Percentiles rank a stretch among this genome's conserved stretches.
phyloP scores from a whole-genome alignment of 2,329 filamentous ascomycete genomes.

The Parascedosporium putredinis region DNA sequence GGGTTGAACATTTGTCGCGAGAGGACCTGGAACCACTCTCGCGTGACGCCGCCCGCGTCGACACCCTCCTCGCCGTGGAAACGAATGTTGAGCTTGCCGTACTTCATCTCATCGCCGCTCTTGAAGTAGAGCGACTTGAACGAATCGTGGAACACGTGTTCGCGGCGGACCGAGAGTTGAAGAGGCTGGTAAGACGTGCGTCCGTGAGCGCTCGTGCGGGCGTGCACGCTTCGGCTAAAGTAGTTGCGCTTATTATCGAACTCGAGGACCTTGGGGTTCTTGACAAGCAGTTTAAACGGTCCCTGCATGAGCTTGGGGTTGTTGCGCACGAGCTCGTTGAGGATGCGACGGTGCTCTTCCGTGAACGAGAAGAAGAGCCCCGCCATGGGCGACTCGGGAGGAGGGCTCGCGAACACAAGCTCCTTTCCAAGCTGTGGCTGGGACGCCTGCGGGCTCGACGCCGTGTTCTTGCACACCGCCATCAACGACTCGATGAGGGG shows the following conservation, averaged over 20 bases:
- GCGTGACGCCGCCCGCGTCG: conserved; percentile 91
- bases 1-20: conserved; percentile 98
- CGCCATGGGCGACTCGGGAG: conserved; percentile 72
- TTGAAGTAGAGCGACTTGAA: conserved; percentile 99
- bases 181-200: conserved; percentile 62
- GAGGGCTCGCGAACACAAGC: conserved; percentile 60
- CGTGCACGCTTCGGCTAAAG: conserved; percentile 88
- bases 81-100: conserved; percentile 93
- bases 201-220: conserved; percentile 53
- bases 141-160: conserved; percentile 95
- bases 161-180: conserved; percentile 80
- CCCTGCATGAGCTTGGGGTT: conserved; percentile 98
- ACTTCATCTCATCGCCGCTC: conserved; percentile 93
- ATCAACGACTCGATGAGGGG: conserved; percentile 94
- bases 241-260: conserved; percentile 99
- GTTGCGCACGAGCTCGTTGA: conserved; percentile 94
- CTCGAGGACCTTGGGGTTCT: conserved; percentile 96
- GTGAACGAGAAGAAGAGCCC: conserved; percentile 95
- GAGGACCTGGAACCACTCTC: conserved; percentile 98
- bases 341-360: conserved; percentile 91
- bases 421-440: conserved; percentile 48
- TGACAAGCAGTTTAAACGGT: conserved; percentile 89
- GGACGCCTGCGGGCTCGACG: conserved; percentile 57
- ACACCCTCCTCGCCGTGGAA: conserved; percentile 98
- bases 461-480: conserved; percentile 98